phyloP scores from a whole-genome alignment of 306 rosid genomes.

The Purshia tridentata region DNA sequence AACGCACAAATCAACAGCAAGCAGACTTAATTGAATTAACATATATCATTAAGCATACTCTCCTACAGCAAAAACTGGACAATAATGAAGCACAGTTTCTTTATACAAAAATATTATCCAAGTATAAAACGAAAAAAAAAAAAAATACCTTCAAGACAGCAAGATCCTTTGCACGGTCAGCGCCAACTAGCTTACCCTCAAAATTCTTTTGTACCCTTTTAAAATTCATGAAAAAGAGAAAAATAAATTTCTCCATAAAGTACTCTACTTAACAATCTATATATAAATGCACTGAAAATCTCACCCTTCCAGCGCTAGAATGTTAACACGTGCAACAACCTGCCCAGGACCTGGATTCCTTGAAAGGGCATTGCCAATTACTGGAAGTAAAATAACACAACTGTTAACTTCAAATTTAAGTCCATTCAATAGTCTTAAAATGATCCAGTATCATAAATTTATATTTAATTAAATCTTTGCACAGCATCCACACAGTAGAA shows the following conservation, averaged over 20 bases:
- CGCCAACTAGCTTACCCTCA: constrained; percentile 90
- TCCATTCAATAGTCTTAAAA: constrained; percentile 2
- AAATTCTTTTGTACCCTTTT: constrained; percentile 80
- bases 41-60: not conserved
- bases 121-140: not conserved
- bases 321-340: constrained; percentile 93
- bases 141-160: constrained; percentile 75
- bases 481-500: not conserved
- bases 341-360: constrained; percentile 77
- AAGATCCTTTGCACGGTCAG: constrained; percentile 96
- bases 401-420: constrained; percentile 20
- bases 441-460: not conserved
- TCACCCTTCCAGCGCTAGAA: constrained; percentile 86
- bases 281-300: constrained; percentile 28
- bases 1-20: not conserved
- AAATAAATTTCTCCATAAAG: constrained; percentile 1
- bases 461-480: not conserved
- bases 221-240: constrained; percentile 24
- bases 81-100: no score
- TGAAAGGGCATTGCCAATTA: constrained; percentile 87
- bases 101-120: no score
- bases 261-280: not conserved
- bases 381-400: constrained; percentile 42
- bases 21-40: not conserved
- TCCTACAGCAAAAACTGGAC: no score